Base-by-base conservation (phyloP, 306 rosid genomes). In the Vigna hirtella region DNA sequence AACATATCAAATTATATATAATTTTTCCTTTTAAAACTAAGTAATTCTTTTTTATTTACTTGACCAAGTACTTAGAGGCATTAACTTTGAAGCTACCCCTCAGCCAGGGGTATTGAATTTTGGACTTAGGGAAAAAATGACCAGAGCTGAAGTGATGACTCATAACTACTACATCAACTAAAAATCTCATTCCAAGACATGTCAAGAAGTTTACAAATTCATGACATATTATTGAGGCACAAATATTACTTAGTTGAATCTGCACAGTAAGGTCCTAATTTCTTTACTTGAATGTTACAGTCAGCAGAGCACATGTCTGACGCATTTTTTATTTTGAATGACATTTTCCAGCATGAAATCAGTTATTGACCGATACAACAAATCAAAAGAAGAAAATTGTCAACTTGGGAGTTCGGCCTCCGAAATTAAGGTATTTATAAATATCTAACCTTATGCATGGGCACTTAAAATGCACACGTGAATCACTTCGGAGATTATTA, bases 381-480 rank as follows among this genome's bases (percentile, higher is more conserved):
- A 88, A 81, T 66, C 90, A 16, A 94, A 92, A 74, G 97, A 92
- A 80, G 97, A 88, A 58, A 87, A 82, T 49, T 82, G 77, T 24
- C 94, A 85, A 75, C 84, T 58, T 56, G 90, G 86, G 32, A 81
- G 85, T 70, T 79, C 92, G 13, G 30, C 89, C 79, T 81, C 97
- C 43, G 98, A 94, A 83, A 84, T 88, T 52, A 92, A 94, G 98
- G 98, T 94, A 94, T 14, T 81, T 70, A 38, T 75, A 14, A 58
- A 38, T 66, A 66, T 57, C 57, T 53, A 22, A 30, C 15, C 50
- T 40, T 79, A 50, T 32, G 3, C 13, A 30, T 6, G 48, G 58
- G 9, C 20, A 12, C 28, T 64, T n/a, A 74, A 20, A 16, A 38
- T 50, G 15, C 14, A 34, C 40, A 40, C 9, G 36, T 3, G 7